These are phyloP conservation scores for Dictyostelium intermedium DNA, from an alignment of 78 protist genomes.

Conservation along the genomic window DNA sequence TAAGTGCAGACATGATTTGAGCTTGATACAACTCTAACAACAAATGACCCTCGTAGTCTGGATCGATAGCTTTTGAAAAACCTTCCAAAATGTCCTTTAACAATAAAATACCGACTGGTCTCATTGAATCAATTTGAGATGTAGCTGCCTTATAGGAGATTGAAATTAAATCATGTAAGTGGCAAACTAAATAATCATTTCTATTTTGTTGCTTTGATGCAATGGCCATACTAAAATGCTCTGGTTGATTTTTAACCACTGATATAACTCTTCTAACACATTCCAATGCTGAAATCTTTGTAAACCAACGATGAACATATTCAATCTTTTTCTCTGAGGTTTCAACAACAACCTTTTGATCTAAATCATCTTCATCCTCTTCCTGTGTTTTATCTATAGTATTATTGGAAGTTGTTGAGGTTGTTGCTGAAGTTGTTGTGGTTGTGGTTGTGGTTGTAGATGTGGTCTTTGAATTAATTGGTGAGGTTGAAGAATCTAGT, in stretches of 20 bases:
- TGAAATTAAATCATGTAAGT: constrained; percentile 55
- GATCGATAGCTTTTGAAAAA: constrained; percentile 50
- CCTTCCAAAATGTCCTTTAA: constrained; percentile 65
- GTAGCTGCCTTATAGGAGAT: constrained; percentile 73
- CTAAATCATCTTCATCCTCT: constrained; percentile 45
- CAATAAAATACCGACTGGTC: constrained; percentile 73
- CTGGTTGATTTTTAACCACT: constrained; percentile 48
- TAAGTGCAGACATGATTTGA: constrained; percentile 76
- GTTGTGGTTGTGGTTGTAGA: too few species aligned
- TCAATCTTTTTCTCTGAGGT: neutral
- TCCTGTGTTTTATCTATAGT: neutral
- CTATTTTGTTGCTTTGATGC: neutral
- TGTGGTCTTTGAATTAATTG: neutral
- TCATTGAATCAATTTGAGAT: constrained; percentile 71
- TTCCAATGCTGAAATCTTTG: constrained; percentile 76
- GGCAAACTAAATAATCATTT: constrained; percentile 21
- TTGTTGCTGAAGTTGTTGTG: too few species aligned
- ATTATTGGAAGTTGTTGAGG: neutral
- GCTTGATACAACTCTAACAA: constrained; percentile 80
- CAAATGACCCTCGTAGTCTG: constrained; percentile 83
- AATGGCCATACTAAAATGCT: constrained; percentile 34
- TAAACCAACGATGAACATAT: constrained; percentile 77
- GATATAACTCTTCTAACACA: constrained; percentile 68
- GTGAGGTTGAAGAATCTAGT: neutral
- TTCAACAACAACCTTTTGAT: constrained; percentile 22